Base-by-base conservation (phyloP, 176 grass and related monocot species). In the Paspalum notatum region DNA sequence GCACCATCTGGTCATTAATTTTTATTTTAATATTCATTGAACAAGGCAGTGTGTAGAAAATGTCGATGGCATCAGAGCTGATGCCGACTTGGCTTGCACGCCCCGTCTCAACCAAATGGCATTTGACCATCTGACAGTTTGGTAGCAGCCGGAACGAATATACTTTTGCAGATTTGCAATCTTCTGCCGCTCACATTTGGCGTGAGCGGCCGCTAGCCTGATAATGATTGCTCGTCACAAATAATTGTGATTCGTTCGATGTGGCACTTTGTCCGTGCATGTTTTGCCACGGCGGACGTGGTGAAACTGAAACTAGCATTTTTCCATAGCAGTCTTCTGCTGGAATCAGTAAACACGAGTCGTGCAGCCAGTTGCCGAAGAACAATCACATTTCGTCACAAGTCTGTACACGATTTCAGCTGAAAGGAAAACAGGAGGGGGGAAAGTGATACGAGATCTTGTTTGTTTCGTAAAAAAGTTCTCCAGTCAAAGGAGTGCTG, bases 401-500 rank as follows among this genome's bases (percentile, higher is more conserved):
- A n/a, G n/a, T n/a, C n/a, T n/a, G n/a, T n/a, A n/a, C n/a, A n/a
- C n/a, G n/a, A n/a, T n/a, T n/a, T n/a, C n/a, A n/a, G n/a, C n/a
- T n/a, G n/a, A n/a, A n/a, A n/a, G n/a, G n/a, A n/a, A n/a, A n/a
- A n/a, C n/a, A n/a, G n/a, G n/a, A n/a, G n/a, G n/a, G n/a, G n/a
- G n/a, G n/a, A n/a, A n/a, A n/a, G n/a, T n/a, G n/a, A n/a, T n/a
- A n/a, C n/a, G n/a, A n/a, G n/a, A n/a, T n/a, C n/a, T n/a, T n/a
- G n/a, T n/a, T n/a, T n/a, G n/a, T n/a, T n/a, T n/a, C n/a, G n/a
- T n/a, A 32, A 32, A 32, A 32, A 32, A 32, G 3, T 32, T 96
- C 87, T 96, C 90, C 87, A 97, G 90, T 93, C 90, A 92, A 90
- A 84, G n/a, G n/a, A n/a, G n/a, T 96, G 87, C 85, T 32, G 32